These are phyloP conservation scores for Aristolochia contorta DNA, from an alignment of 164 flowering plant genomes.

Conservation along the genomic window DNA sequence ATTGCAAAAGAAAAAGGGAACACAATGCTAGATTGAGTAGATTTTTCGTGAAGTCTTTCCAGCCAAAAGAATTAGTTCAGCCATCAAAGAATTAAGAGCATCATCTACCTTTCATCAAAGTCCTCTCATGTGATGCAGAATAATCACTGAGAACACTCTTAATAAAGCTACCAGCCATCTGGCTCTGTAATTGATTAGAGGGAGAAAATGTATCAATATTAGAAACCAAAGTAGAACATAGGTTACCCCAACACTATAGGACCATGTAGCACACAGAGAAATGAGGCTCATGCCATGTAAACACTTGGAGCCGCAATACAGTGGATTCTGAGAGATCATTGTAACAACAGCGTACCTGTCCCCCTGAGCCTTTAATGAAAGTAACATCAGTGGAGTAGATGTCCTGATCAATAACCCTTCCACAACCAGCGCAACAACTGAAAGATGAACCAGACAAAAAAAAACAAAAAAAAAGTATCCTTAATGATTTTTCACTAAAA, in stretches of 20 bases:
- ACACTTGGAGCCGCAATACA: not conserved
- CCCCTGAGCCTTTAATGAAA: conserved; percentile 8
- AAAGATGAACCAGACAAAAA: not conserved
- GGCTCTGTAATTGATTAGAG: not conserved
- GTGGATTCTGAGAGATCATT: not conserved
- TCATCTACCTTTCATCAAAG: conserved; percentile 8
- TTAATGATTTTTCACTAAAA: not conserved
- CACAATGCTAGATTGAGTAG: not conserved
- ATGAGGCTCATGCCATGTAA: not conserved
- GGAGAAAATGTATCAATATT: not conserved
- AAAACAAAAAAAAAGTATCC: too few species aligned
- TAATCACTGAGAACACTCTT: conserved; percentile 6
- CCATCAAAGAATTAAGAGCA: too few species aligned
- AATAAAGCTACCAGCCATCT: conserved; percentile 6
- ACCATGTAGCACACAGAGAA: not conserved
- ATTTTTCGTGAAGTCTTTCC: not conserved
- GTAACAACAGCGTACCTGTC: not conserved
- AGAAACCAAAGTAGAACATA: not conserved
- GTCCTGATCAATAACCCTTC: conserved; percentile 10
- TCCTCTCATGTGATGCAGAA: conserved; percentile 9
- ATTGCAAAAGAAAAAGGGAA: not conserved
- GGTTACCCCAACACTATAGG: not conserved
- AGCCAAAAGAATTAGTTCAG: not conserved
- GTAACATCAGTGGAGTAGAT: conserved; percentile 1
- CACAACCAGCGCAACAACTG: conserved; percentile 8